Evolutionary conservation across 2,329 filamentous ascomycete species (phyloP), one percentile per base, ranked within the genome.

Genomic region (Penicillium sp.): DNA sequence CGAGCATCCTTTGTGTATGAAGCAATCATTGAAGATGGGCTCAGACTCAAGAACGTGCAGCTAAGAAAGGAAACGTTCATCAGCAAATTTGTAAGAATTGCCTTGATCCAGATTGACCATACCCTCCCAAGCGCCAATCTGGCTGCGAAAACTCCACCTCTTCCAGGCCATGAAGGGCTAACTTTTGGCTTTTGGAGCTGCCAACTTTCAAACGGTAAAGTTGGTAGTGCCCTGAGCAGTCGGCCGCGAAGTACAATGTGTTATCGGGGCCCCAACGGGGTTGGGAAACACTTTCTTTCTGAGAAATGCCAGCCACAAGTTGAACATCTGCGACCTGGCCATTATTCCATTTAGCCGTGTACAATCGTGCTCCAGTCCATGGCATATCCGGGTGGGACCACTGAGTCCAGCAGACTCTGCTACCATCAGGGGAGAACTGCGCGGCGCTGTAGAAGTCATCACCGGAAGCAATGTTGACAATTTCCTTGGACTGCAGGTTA

Each of bases 351-450:
- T 72, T 69, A 0, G 74, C 77, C 44, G 70, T 62, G 60, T 71
- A 75, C 4, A 81, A 59, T 49, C 74, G 70, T 1, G 72, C 73
- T 2, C 73, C 72, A 6, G 73, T 73, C 67, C 79, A 82, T 0
- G 78, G 77, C 65, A 82, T 72, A 36, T 77, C 70, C 0, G 79
- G 80, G 52, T 81, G 77, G 23, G 77, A 67, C 79, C 80, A 82
- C 50, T 81, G 74, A 10, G 77, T 65, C 79, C 80, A 82, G 33
- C 65, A 70, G 24, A 81, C 49, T 34, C 69, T 72, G 5, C 59
- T 68, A 1, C 77, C 76, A 57, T 80, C 75, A 0, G 64, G 71
- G 49, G 71, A 79, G 54, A 77, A 81, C 12, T 72, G 72, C 0
- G 80, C 78, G 15, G 73, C 69, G 23, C 70, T 74, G 58, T 81